Percentiles rank a stretch among this genome's conserved stretches.
phyloP scores from a whole-genome alignment of 495 filamentous ascomycete genomes.

The Neurospora sp. region DNA sequence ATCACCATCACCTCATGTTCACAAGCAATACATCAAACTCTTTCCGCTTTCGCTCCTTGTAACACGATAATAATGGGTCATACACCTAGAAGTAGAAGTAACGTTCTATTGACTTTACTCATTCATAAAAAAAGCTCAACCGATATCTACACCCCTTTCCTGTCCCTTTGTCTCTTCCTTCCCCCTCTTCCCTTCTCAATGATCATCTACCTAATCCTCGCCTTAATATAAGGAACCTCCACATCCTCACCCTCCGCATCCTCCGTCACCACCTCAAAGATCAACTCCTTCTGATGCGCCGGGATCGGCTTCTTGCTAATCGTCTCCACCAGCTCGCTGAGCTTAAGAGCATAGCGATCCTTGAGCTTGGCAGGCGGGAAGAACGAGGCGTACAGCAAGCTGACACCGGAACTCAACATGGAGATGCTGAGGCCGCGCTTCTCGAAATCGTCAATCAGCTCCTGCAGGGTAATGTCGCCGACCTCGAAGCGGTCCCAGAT shows the following conservation, averaged over 20 bases:
- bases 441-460: constrained; percentile 75
- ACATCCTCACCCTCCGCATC: constrained; percentile 88
- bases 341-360: constrained; percentile 47
- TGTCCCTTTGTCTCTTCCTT: background rate
- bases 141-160: background rate
- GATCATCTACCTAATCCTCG: constrained; percentile 43
- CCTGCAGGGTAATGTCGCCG: constrained; percentile 68
- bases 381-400: constrained; percentile 92
- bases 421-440: constrained; percentile 69
- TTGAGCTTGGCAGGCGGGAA: constrained; percentile 81
- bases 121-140: background rate
- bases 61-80: background rate
- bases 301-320: constrained; percentile 90
- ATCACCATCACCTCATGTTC: background rate
- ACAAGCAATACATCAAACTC: background rate
- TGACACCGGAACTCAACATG: constrained; percentile 95
- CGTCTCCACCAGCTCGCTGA: constrained; percentile 80
- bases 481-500: constrained; percentile 98
- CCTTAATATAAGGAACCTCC: constrained; percentile 94
- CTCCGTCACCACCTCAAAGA: constrained; percentile 93
- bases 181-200: background rate
- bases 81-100: background rate
- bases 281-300: constrained; percentile 83
- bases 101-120: background rate
- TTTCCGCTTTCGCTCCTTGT: too few species aligned